These are phyloP conservation scores for Bryum argenteum DNA, from an alignment of 225 moss, liverwort and hornwort species.

Conservation along the genomic window DNA sequence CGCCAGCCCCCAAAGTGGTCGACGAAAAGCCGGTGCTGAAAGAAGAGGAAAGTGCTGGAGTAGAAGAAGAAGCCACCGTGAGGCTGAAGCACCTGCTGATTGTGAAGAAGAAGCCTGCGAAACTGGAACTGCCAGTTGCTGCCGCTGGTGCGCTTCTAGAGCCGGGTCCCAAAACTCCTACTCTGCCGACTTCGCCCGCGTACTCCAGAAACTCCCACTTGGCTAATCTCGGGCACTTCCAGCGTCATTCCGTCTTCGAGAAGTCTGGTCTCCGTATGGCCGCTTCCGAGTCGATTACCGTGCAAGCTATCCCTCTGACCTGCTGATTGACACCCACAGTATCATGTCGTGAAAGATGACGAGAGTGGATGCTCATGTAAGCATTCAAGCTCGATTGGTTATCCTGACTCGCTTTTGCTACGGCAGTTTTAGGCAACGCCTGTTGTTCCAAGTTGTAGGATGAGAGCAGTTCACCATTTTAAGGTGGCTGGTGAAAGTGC, in stretches of 20 bases:
- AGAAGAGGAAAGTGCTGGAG: no score
- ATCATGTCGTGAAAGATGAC: no score
- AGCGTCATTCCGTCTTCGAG: constrained; percentile 33
- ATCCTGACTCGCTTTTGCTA: no score
- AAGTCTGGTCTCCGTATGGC: constrained; percentile 35
- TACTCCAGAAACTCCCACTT: constrained; percentile 39
- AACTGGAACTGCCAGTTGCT: constrained; percentile 9
- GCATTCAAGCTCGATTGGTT: no score
- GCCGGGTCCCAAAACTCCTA: constrained; percentile 6
- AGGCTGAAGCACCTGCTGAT: background rate
- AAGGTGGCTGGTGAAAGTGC: no score
- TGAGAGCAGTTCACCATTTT: no score
- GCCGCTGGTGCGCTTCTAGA: background rate
- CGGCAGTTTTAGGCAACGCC: no score
- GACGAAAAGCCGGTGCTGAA: no score
- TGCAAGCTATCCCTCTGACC: background rate
- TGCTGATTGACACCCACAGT: constrained; percentile 2
- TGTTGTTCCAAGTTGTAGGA: no score
- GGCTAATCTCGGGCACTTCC: constrained; percentile 17
- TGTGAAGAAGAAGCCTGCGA: background rate
- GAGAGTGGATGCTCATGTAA: no score
- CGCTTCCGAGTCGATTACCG: background rate
- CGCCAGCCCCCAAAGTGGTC: no score
- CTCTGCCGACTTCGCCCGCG: constrained; percentile 23
- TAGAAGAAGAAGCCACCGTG: background rate